phyloP scores from a whole-genome alignment of 352 stramenopile genomes.

The Peronospora belbahrii region DNA sequence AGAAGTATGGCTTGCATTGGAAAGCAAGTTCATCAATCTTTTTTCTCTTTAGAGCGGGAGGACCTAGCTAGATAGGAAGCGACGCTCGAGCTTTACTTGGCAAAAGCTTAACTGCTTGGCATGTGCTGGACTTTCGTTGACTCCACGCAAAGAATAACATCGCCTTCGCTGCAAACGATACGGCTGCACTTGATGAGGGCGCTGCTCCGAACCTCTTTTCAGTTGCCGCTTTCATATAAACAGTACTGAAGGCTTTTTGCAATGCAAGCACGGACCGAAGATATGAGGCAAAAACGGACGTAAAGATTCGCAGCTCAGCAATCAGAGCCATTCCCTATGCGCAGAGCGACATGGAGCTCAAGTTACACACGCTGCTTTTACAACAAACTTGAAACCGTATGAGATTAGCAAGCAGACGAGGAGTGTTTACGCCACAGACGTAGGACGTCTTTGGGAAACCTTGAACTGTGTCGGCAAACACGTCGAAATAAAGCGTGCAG shows the following conservation, averaged over 20 bases:
- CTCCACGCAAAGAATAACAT: background rate
- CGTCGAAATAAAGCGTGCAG: conserved; percentile 13
- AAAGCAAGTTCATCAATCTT: conserved; percentile 19
- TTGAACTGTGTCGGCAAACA: conserved; percentile 1
- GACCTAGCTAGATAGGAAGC: conserved; percentile 7
- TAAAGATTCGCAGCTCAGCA: conserved; percentile 26
- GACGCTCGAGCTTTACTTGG: conserved; percentile 17
- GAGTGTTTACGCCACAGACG: conserved; percentile 12
- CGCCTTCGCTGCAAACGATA: conserved; percentile 3
- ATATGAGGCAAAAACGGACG: conserved; percentile 16
- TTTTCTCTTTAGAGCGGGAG: background rate
- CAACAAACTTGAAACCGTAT: background rate
- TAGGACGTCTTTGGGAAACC: conserved; percentile 5
- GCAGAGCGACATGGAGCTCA: background rate
- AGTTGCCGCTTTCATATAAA: conserved; percentile 6
- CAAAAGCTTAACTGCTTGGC: conserved; percentile 23
- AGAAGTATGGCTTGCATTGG: conserved; percentile 6
- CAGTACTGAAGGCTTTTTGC: background rate
- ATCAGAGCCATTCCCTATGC: conserved; percentile 6
- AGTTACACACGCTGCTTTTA: conserved; percentile 3
- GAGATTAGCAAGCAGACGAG: conserved; percentile 16
- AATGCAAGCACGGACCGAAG: conserved; percentile 13
- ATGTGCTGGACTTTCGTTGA: conserved; percentile 4
- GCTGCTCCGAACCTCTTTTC: conserved; percentile 25
- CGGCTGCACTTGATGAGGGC: conserved; percentile 19